phyloP scores from a whole-genome alignment of 768 basidiomycete species.

The Collybiopsis confluens region DNA sequence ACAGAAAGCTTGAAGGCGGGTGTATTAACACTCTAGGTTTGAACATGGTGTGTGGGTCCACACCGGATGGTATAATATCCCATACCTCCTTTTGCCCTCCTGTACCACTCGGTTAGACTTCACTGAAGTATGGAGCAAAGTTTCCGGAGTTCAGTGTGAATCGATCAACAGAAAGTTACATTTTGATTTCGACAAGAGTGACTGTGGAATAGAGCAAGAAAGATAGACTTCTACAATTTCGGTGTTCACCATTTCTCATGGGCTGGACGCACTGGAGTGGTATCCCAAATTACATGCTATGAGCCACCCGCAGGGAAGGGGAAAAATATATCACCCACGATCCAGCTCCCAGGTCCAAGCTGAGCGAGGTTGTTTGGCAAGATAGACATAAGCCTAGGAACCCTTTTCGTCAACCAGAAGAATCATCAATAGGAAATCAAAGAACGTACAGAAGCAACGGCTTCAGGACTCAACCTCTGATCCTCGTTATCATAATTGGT shows the following conservation, averaged over 20 bases:
- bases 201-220: no score
- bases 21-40: no score
- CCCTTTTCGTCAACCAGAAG: slow-evolving; percentile 24
- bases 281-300: not conserved
- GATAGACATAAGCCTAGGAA: slow-evolving; percentile 57
- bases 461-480: not conserved
- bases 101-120: no score
- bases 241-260: slow-evolving; percentile 39
- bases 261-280: slow-evolving; percentile 35
- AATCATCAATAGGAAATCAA: not conserved
- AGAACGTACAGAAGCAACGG: slow-evolving; percentile 1
- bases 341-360: slow-evolving; percentile 82
- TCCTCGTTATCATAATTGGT: not conserved
- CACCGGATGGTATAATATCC: no score
- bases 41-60: no score
- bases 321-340: slow-evolving; percentile 35
- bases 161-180: no score
- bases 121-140: no score
- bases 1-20: no score
- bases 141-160: no score
- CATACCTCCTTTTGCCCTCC: no score
- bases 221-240: not conserved
- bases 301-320: no score
- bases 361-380: slow-evolving; percentile 65
- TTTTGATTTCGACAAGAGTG: no score